Evolutionary conservation across 768 basidiomycete genomes (phyloP).

Genomic region (Russula vinacea): DNA sequence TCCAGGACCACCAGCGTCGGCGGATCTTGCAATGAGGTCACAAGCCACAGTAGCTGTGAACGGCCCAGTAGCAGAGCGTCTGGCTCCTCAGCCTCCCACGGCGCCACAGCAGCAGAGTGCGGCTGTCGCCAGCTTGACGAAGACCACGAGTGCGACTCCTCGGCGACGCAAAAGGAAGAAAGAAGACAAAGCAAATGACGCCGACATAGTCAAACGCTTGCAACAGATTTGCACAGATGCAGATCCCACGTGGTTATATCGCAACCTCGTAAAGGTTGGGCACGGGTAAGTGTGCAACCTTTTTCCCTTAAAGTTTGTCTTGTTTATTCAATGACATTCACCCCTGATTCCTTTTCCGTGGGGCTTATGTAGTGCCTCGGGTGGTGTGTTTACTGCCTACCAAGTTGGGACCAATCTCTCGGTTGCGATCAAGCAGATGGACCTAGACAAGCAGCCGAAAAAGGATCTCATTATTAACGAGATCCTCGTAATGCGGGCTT

Average conservation of each 20-base stretch:
- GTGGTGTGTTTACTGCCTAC: slow-evolving; percentile 97
- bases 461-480: slow-evolving; percentile 99
- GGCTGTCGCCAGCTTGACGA: slow-evolving; percentile 62
- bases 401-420: slow-evolving; percentile 91
- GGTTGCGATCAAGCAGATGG: slow-evolving; percentile 99
- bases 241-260: slow-evolving; percentile 90
- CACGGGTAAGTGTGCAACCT: slow-evolving; percentile 68
- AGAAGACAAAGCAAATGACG: slow-evolving; percentile 70
- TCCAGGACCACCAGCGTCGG: background rate
- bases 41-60: slow-evolving; percentile 41
- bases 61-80: slow-evolving; percentile 32
- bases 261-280: slow-evolving; percentile 93
- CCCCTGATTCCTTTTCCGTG: background rate
- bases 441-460: slow-evolving; percentile 98
- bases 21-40: slow-evolving; percentile 64
- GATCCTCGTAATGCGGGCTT: slow-evolving; percentile 97
- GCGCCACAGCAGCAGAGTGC: slow-evolving; percentile 54
- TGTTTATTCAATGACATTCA: no score
- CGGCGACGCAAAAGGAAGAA: slow-evolving; percentile 44
- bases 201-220: slow-evolving; percentile 87
- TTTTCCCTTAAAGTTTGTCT: background rate
- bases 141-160: slow-evolving; percentile 74
- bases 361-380: slow-evolving; percentile 67
- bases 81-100: slow-evolving; percentile 35
- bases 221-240: slow-evolving; percentile 96